Evolutionary conservation across 2,329 filamentous ascomycete species (phyloP).

Genomic region (Venturia nashicola): DNA sequence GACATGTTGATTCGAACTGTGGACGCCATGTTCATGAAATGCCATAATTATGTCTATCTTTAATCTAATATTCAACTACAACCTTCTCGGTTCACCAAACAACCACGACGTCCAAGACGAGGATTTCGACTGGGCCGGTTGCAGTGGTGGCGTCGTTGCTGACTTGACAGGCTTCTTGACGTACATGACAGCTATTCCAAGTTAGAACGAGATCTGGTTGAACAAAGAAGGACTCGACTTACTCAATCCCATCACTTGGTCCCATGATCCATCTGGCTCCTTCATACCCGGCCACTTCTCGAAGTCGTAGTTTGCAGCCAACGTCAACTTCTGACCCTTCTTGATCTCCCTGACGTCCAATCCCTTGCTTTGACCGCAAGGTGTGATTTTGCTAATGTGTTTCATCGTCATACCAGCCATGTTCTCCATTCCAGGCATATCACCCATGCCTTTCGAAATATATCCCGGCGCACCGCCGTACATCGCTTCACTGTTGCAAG

Average conservation of each 20-base stretch:
- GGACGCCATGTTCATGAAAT: no score
- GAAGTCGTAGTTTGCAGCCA: constrained; percentile 8
- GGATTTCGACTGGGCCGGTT: no score
- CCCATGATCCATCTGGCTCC: constrained; percentile 4
- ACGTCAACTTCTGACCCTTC: constrained; percentile 6
- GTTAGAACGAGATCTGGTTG: not conserved
- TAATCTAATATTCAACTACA: no score
- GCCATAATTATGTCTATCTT: no score
- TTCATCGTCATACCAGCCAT: not conserved
- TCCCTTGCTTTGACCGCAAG: not conserved
- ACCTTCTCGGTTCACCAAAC: no score
- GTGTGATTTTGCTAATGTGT: constrained; percentile 1
- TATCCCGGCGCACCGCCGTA: constrained; percentile 3
- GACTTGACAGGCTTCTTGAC: not conserved
- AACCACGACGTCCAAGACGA: no score
- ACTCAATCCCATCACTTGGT: constrained; percentile 9
- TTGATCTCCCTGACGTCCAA: not conserved
- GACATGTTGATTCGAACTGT: no score
- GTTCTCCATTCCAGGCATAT: not conserved
- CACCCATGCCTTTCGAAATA: not conserved
- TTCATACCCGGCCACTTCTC: constrained; percentile 2
- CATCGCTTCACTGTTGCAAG: not conserved
- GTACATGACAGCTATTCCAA: not conserved
- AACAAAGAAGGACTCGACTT: not conserved
- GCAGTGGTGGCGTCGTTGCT: no score